Conservation (phyloP, 2,329 filamentous ascomycete species). For the Botrytis galanthina region DNA sequence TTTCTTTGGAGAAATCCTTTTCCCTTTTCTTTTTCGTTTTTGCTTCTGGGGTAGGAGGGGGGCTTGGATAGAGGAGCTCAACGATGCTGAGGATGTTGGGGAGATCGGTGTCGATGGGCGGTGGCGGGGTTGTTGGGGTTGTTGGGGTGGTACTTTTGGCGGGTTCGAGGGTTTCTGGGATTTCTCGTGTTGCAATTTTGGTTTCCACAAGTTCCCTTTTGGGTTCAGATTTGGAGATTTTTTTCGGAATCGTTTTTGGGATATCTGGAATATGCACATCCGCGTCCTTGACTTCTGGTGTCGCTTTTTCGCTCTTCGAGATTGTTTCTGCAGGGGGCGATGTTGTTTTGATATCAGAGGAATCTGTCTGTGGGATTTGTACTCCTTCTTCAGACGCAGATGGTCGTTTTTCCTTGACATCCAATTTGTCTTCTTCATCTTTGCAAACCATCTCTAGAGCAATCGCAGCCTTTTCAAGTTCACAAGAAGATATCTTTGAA, state of each 20-base stretch:
- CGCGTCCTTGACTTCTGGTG: rapidly evolving
- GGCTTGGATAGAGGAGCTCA: background rate
- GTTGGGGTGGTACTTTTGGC: background rate
- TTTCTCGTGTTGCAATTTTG: too few species aligned
- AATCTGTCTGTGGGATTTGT: background rate
- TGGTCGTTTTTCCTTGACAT: background rate
- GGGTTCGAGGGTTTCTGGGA: rapidly evolving
- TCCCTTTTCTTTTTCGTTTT: background rate
- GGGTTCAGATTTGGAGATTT: background rate
- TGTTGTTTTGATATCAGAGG: background rate
- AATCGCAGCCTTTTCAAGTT: background rate
- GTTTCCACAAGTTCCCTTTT: background rate
- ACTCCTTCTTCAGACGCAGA: background rate
- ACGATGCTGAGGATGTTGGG: background rate
- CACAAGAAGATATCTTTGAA: too few species aligned
- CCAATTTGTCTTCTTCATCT: background rate
- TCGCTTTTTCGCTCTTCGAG: background rate
- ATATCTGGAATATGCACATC: background rate
- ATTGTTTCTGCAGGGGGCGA: background rate
- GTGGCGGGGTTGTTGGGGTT: too few species aligned
- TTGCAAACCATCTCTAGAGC: background rate
- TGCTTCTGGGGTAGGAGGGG: too few species aligned
- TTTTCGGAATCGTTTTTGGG: background rate
- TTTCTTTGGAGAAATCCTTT: background rate
- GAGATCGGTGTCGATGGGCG: background rate